Percentiles rank a stretch among this genome's conserved stretches.
Conservation (phyloP, 73 alveolate genomes). For the Uronychia binucleata region DNA sequence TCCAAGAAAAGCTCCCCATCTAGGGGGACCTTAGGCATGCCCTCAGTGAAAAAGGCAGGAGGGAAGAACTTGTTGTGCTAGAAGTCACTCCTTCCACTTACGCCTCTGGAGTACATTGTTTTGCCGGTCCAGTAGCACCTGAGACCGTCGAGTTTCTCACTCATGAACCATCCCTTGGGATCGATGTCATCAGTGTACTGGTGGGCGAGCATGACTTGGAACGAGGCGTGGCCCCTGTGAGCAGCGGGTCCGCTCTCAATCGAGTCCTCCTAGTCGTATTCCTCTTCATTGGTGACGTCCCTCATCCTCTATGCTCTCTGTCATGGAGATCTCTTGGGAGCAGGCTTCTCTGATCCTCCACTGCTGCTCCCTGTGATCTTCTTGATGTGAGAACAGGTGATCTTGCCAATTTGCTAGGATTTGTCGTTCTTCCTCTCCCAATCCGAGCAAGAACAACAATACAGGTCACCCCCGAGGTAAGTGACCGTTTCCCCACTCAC, state of each 20-base stretch:
- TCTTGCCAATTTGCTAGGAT: background rate
- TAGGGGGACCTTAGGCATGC: slow-evolving; percentile 67
- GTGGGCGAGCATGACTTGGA: slow-evolving; percentile 57
- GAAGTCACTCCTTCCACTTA: background rate
- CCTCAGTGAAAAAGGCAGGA: slow-evolving; percentile 70
- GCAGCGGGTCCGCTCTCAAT: no score
- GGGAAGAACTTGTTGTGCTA: slow-evolving; percentile 67
- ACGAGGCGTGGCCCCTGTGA: no score
- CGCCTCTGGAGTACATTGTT: slow-evolving; percentile 63
- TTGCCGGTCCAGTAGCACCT: slow-evolving; percentile 85
- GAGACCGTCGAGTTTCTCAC: slow-evolving; percentile 90
- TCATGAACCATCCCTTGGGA: slow-evolving; percentile 81
- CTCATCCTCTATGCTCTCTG: no score
- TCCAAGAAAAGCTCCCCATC: slow-evolving; percentile 88
- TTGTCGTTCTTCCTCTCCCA: background rate
- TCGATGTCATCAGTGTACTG: slow-evolving; percentile 68
- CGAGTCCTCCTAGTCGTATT: no score
- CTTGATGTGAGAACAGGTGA: background rate
- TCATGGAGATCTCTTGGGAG: no score
- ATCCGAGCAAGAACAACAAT: background rate
- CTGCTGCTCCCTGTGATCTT: background rate
- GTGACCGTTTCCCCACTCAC: background rate
- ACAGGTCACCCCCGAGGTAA: background rate
- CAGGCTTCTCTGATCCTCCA: background rate
- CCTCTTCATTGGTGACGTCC: no score